Percentiles rank a stretch among this genome's conserved stretches.
phyloP scores from a whole-genome alignment of 1,284 basidiomycete species.

The Tilletia horrida region DNA sequence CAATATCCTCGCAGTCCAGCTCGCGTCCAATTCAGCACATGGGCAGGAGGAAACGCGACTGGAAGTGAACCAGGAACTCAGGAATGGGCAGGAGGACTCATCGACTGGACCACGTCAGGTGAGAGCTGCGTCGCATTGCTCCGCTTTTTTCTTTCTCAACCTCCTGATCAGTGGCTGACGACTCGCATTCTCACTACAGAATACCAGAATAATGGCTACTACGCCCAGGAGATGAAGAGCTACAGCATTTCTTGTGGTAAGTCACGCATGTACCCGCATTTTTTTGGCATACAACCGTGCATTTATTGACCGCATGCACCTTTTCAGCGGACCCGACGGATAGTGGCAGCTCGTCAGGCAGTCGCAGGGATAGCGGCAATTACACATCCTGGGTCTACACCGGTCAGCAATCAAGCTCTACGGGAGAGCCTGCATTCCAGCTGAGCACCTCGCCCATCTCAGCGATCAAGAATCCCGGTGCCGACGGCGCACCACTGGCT shows the following conservation, averaged over 20 bases:
- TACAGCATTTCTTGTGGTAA: slow-evolving; percentile 35
- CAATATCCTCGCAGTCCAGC: slow-evolving; percentile 45
- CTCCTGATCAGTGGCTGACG: neutral
- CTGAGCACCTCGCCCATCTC: slow-evolving; percentile 27
- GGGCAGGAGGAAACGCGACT: slow-evolving; percentile 38
- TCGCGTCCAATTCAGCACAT: slow-evolving; percentile 41
- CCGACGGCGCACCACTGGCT: slow-evolving; percentile 23
- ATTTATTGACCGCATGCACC: too few species aligned
- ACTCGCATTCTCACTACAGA: neutral
- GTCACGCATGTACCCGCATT: neutral
- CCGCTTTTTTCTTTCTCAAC: neutral
- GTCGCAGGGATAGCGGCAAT: neutral
- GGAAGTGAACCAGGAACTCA: slow-evolving; percentile 28
- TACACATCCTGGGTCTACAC: slow-evolving; percentile 48
- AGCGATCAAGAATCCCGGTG: slow-evolving; percentile 22
- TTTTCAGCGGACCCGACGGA: too few species aligned
- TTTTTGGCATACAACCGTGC: neutral
- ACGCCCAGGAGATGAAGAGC: slow-evolving; percentile 43
- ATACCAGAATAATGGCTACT: slow-evolving; percentile 43
- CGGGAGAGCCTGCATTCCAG: slow-evolving; percentile 31
- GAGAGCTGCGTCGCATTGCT: neutral
- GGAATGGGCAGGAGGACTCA: slow-evolving; percentile 43
- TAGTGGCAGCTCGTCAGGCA: too few species aligned
- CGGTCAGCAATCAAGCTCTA: neutral
- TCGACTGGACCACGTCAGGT: slow-evolving; percentile 30